phyloP scores from a whole-genome alignment of 1,139 yeast genomes.

The Dujonia santamariae region DNA sequence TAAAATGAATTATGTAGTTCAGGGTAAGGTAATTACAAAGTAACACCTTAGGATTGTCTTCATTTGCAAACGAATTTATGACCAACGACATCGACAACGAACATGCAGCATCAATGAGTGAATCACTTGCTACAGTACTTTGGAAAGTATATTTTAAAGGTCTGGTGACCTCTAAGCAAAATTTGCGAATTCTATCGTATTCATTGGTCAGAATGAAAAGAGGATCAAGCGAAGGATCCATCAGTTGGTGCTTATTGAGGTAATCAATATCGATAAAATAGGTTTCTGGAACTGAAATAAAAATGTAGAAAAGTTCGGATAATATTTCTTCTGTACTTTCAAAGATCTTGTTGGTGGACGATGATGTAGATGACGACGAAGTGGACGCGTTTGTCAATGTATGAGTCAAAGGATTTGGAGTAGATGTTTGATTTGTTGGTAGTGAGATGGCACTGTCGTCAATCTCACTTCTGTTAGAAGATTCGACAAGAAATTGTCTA shows the following conservation, averaged over 20 bases:
- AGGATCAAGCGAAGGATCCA: not conserved
- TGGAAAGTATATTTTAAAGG: slow-evolving; percentile 36
- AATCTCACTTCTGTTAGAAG: no score
- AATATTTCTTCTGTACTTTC: slow-evolving; percentile 30
- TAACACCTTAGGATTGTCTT: slow-evolving; percentile 2
- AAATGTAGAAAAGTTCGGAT: slow-evolving; percentile 35
- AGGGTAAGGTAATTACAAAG: slow-evolving; percentile 28
- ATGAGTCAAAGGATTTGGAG: no score
- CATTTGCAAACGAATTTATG: not conserved
- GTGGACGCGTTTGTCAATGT: not conserved
- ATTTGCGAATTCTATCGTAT: slow-evolving; percentile 18
- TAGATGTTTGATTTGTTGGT: no score
- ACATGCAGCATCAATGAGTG: slow-evolving; percentile 36
- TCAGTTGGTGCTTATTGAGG: not conserved
- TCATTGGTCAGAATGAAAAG: not conserved
- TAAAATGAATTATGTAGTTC: slow-evolving; percentile 30
- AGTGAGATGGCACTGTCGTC: no score
- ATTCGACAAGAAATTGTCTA: not conserved
- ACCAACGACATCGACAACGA: slow-evolving; percentile 33
- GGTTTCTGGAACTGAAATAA: slow-evolving; percentile 31
- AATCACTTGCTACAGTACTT: slow-evolving; percentile 13
- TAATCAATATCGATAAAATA: slow-evolving; percentile 29
- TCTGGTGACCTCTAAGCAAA: slow-evolving; percentile 24
- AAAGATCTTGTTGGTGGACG: not conserved
- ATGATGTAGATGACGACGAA: not conserved